Percentiles rank a stretch among this genome's conserved stretches.
Conservation (phyloP, 306 rosid species). For the Cyclanthera cordifolia region DNA sequence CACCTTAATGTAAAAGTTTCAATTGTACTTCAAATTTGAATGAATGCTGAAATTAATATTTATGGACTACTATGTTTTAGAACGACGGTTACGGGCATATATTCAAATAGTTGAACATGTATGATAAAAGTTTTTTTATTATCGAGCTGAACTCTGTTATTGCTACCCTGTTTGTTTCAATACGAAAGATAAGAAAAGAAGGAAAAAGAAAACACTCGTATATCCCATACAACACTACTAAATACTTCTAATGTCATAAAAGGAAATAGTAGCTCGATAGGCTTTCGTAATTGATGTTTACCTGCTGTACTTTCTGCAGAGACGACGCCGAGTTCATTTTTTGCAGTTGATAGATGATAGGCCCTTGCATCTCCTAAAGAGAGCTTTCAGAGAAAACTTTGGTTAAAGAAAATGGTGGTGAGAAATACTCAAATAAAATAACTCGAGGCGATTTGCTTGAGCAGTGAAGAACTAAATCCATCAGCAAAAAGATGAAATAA, state of each 20-base stretch:
- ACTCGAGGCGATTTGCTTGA: neutral
- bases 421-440: neutral
- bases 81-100: neutral
- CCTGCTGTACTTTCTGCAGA: conserved; percentile 85
- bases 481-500: neutral
- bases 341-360: conserved; percentile 73
- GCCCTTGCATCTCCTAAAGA: conserved; percentile 95
- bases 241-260: neutral
- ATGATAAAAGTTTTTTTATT: neutral
- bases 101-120: neutral
- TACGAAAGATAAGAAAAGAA: neutral
- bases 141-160: too few species aligned
- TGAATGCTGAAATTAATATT: neutral
- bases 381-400: conserved; percentile 36
- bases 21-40: neutral
- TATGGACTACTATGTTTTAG: neutral
- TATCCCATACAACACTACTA: neutral
- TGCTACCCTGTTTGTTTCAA: neutral
- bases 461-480: too few species aligned
- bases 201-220: neutral
- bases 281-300: too few species aligned
- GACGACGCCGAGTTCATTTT: conserved; percentile 83
- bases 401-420: conserved; percentile 17
- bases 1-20: too few species aligned
- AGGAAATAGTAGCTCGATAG: too few species aligned